A percentile compares a stretch with the other conserved stretches of the same genome.
These are phyloP conservation scores for Cetraspora pellucida DNA, from an alignment of 192 early-diverging fungal genomes.

Conservation along the genomic window DNA sequence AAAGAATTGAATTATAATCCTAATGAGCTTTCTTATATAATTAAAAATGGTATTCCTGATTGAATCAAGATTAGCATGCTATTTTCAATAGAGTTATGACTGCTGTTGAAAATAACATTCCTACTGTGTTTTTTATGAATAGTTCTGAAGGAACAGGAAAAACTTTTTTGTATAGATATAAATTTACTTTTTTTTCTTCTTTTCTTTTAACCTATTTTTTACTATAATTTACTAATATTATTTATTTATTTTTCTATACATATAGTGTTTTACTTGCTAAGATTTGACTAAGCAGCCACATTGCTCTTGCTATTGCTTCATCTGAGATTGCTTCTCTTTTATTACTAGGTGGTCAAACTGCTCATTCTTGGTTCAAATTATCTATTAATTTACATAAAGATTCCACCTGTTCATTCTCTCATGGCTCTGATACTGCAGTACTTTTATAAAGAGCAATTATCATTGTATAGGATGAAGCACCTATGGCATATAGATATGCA, in stretches of 20 bases:
- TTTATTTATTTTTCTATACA: too few species aligned
- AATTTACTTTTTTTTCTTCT: background rate
- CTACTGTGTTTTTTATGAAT: constrained; percentile 40
- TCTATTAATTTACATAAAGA: constrained; percentile 34
- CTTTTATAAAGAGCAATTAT: constrained; percentile 31
- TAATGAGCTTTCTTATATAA: background rate
- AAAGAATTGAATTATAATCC: constrained; percentile 20
- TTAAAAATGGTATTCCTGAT: background rate
- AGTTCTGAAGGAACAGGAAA: too few species aligned
- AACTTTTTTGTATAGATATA: constrained; percentile 21
- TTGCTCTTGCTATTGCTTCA: constrained; percentile 39
- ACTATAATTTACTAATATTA: background rate
- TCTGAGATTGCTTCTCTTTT: constrained; percentile 41
- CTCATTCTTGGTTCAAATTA: constrained; percentile 41
- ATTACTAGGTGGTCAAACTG: constrained; percentile 37
- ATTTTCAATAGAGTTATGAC: constrained; percentile 15
- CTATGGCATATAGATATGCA: constrained; percentile 35
- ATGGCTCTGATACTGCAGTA: background rate
- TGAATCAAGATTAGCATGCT: constrained; percentile 12
- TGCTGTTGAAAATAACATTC: constrained; percentile 7
- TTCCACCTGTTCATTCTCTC: constrained; percentile 30
- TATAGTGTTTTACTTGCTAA: too few species aligned
- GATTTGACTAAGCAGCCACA: constrained; percentile 19
- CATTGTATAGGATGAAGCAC: constrained; percentile 47
- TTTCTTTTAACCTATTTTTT: background rate